A percentile compares a stretch with the other conserved stretches of the same genome.
Evolutionary conservation across 2,329 filamentous ascomycete species (phyloP).

Genomic region (Raffaelea deltoideospora): DNA sequence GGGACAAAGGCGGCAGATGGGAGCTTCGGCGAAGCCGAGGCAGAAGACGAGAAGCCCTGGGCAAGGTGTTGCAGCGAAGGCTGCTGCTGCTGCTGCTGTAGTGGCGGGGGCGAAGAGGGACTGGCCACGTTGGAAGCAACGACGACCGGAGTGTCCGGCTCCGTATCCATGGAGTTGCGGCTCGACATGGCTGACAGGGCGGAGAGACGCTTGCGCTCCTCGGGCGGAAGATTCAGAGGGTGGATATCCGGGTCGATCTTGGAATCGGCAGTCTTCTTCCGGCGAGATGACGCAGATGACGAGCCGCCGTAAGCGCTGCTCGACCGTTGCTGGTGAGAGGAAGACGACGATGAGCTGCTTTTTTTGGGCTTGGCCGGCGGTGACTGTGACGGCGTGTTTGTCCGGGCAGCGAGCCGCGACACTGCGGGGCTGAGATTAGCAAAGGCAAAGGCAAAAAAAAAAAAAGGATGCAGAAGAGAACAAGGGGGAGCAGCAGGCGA

Average conservation of each 20-base stretch:
- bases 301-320: neutral
- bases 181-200: conserved; percentile 48
- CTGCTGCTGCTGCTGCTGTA: conserved; percentile 16
- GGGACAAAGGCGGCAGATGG: too few species aligned
- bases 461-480: too few species aligned
- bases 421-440: too few species aligned
- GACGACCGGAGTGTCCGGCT: conserved; percentile 43
- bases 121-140: conserved; percentile 14
- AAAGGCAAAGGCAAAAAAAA: too few species aligned
- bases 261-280: conserved; percentile 40
- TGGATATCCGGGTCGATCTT: conserved; percentile 63
- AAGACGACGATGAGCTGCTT: neutral
- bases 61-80: too few species aligned
- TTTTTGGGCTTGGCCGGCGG: neutral
- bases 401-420: too few species aligned
- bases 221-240: conserved; percentile 78
- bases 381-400: neutral
- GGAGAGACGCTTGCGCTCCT: conserved; percentile 68
- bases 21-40: too few species aligned
- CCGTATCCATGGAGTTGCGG: conserved; percentile 61
- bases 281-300: conserved; percentile 22
- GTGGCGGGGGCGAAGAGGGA: conserved; percentile 34
- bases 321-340: neutral
- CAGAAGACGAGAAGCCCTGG: too few species aligned
- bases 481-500: conserved; percentile 13